Conservation (phyloP, 2,329 filamentous ascomycete species). For the Sporothrix sp. region DNA sequence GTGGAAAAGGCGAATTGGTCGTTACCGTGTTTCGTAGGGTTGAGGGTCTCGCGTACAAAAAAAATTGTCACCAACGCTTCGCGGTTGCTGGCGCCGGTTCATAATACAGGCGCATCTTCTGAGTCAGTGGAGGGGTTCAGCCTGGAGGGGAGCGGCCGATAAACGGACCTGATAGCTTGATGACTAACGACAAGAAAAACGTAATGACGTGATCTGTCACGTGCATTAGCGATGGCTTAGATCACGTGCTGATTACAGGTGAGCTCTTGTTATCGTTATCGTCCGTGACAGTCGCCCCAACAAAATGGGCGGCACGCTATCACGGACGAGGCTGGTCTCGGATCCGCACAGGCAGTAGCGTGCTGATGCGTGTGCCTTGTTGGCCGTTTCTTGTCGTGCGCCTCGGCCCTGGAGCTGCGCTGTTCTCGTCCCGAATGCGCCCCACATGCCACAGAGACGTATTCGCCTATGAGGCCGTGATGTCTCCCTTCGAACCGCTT, state of each 20-base stretch:
- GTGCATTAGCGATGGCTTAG: not conserved
- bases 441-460: not conserved
- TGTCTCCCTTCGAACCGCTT: not conserved
- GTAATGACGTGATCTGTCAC: not conserved
- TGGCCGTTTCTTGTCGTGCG: not conserved
- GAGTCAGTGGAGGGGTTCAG: conserved; percentile 13
- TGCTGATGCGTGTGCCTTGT: conserved; percentile 9
- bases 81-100: conserved; percentile 6
- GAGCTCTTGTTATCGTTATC: no score
- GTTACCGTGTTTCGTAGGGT: no score
- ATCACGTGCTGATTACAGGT: not conserved
- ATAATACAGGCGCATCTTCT: conserved; percentile 2
- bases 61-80: conserved; percentile 9
- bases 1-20: conserved; percentile 6
- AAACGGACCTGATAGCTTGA: conserved; percentile 7
- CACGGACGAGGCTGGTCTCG: not conserved
- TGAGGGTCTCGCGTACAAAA: not conserved
- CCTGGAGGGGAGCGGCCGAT: conserved; percentile 9
- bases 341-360: not conserved
- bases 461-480: conserved; percentile 1
- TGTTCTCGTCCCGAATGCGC: not conserved
- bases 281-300: not conserved
- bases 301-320: conserved; percentile 2
- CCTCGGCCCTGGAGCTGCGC: not conserved
- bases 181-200: not conserved